Base-by-base conservation (phyloP, 1,284 basidiomycete genomes). In the Kalmanozyma brasiliensis region DNA sequence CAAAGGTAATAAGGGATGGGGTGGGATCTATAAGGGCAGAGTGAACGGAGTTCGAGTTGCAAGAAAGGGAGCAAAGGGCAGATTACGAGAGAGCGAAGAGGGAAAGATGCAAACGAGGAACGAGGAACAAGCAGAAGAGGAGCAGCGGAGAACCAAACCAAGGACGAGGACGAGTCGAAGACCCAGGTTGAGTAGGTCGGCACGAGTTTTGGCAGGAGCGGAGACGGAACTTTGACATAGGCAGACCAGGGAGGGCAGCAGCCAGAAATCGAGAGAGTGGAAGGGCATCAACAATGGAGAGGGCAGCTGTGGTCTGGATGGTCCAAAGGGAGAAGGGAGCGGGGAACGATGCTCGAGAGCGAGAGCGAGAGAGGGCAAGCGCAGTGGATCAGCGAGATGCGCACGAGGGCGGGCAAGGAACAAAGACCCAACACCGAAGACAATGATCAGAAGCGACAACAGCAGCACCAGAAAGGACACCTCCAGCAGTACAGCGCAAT, bases 181-280 rank as follows among this genome's bases (percentile, higher is more conserved):
- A 29, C 26, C 26, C 26, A 29, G 26, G 26, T 16, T 43, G 35
- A 46, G n/a, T n/a, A n/a, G 22, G 42, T 48, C 44, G 62, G 47
- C 51, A 53, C 51, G 46, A 59, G 42, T 42, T 49, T 58, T 33
- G 45, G 48, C 32, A 49, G 52, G 43, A 51, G 53, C 62, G 62
- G 62, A 65, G 62, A 65, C 42, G 47, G 37, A 65, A 65, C 46
- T 53, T 59, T 58, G 55, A 59, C 23, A 17, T n/a, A 11, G 38
- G 16, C 17, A 29, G 43, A 16, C n/a, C n/a, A 22, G 44, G 14
- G 34, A 29, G 17, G 19, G 41, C 17, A 20, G 17, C 34, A 16
- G 26, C 19, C n/a, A 32, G 38, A 24, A 20, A 24, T 16, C 38
- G 38, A 43, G 22, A 29, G 36, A 40, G 6, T 11, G 26, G 7